Percentiles rank a stretch among this genome's conserved stretches.
phyloP scores from a whole-genome alignment of 2,329 filamentous ascomycete genomes.

The Orbilia javanica region DNA sequence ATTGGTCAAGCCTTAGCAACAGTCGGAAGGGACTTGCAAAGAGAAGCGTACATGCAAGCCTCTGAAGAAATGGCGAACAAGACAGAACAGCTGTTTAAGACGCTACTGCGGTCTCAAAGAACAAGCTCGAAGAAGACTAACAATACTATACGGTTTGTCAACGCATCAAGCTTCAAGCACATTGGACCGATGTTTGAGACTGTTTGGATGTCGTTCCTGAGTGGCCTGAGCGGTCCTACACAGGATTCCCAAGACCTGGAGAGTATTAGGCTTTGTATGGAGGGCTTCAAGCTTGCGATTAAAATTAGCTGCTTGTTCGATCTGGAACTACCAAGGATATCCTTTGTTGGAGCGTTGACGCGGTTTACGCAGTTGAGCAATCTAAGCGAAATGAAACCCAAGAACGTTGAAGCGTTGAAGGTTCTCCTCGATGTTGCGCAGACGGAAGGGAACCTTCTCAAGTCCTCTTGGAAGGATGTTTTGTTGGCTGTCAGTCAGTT shows the following conservation, averaged over 20 bases:
- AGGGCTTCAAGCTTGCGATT: conserved; percentile 94
- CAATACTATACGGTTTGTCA: conserved; percentile 81
- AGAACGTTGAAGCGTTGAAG: conserved; percentile 95
- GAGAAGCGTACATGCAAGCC: conserved; percentile 93
- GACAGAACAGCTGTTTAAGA: conserved; percentile 90
- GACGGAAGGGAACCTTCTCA: conserved; percentile 89
- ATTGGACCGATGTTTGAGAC: conserved; percentile 99
- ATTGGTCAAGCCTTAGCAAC: conserved; percentile 91
- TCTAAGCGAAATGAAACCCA: conserved; percentile 91
- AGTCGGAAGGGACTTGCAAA: conserved; percentile 88
- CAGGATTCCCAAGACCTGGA: conserved; percentile 94
- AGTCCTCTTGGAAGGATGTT: conserved; percentile 94
- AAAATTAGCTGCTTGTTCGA: conserved; percentile 94
- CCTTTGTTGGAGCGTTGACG: conserved; percentile 91
- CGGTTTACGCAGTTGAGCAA: conserved; percentile 98
- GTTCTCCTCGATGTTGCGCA: conserved; percentile 91
- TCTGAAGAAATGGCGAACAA: conserved; percentile 92
- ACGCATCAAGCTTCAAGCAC: conserved; percentile 92
- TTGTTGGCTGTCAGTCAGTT: conserved; percentile 95
- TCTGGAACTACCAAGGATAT: conserved; percentile 89
- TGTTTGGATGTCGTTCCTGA: conserved; percentile 99
- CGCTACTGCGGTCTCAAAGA: conserved; percentile 88
- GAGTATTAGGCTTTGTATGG: conserved; percentile 90
- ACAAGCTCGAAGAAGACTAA: conserved; percentile 77
- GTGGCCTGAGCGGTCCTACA: conserved; percentile 89